phyloP scores from a whole-genome alignment of 306 rosid species.

The Vigna reflexopilosa region DNA sequence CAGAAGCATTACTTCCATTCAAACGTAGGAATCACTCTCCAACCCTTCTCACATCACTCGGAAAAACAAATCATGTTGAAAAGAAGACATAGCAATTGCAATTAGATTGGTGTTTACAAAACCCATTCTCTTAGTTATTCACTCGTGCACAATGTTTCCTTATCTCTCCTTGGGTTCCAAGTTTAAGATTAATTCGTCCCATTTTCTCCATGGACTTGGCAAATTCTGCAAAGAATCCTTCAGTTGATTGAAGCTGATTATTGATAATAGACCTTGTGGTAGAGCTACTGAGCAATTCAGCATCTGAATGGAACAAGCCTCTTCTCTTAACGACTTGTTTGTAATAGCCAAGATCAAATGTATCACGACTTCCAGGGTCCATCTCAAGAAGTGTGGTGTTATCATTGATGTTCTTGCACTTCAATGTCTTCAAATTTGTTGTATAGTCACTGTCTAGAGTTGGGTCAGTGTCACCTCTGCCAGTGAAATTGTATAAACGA shows the following conservation, averaged over 20 bases:
- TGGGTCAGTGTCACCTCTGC: constrained; percentile 77
- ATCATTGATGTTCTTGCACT: constrained; percentile 64
- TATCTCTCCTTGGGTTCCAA: constrained; percentile 72
- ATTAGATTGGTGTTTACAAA: not conserved
- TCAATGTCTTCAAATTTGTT: constrained; percentile 60
- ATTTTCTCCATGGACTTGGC: constrained; percentile 78
- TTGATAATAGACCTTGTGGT: constrained; percentile 51
- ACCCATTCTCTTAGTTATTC: constrained; percentile 40
- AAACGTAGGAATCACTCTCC: not conserved
- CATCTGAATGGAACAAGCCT: constrained; percentile 77
- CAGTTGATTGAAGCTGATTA: constrained; percentile 52
- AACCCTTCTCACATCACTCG: constrained; percentile 21
- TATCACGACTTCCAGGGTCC: constrained; percentile 86
- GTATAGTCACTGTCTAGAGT: constrained; percentile 69
- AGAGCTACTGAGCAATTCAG: constrained; percentile 59
- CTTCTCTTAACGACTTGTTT: constrained; percentile 63
- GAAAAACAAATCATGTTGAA: constrained; percentile 9
- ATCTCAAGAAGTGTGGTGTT: constrained; percentile 61
- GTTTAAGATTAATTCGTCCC: constrained; percentile 63
- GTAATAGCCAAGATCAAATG: constrained; percentile 79
- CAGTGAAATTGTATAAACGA: constrained; percentile 77
- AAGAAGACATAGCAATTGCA: constrained; percentile 1
- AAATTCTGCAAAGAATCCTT: constrained; percentile 61
- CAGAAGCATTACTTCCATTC: not conserved
- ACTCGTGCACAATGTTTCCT: constrained; percentile 73